Percentiles rank a stretch among this genome's conserved stretches.
Evolutionary conservation across 148 eudicot species (phyloP).

Genomic region (Cornus kousa): DNA sequence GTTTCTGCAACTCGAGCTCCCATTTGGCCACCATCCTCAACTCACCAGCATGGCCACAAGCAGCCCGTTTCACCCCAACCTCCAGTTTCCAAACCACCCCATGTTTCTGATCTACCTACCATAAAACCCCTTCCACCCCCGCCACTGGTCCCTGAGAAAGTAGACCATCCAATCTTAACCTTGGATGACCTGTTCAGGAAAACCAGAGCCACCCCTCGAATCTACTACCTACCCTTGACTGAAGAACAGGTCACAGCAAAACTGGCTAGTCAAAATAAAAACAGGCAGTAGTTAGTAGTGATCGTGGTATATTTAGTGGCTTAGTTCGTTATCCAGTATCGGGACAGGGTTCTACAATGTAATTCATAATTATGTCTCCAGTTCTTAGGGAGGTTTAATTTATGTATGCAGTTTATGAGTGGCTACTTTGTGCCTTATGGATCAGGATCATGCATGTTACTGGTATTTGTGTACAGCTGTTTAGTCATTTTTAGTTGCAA

Average conservation of each 20-base stretch:
- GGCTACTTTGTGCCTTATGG: neutral
- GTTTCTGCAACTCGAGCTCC: conserved; percentile 21
- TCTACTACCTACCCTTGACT: conserved; percentile 84
- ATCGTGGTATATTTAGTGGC: neutral
- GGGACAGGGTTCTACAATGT: no score
- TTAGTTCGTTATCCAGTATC: no score
- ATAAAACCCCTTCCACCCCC: conserved; percentile 57
- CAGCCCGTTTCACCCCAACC: conserved; percentile 55
- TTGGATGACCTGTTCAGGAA: conserved; percentile 90
- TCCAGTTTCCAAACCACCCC: conserved; percentile 57
- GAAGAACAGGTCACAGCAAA: conserved; percentile 75
- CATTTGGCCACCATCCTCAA: conserved; percentile 44
- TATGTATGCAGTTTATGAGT: neutral
- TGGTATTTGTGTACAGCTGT: neutral
- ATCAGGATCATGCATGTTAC: neutral
- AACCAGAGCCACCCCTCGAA: conserved; percentile 82
- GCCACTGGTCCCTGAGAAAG: conserved; percentile 52
- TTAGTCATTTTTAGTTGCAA: neutral
- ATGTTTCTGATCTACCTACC: conserved; percentile 46
- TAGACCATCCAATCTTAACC: conserved; percentile 78
- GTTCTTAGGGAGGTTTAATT: neutral
- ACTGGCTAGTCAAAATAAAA: conserved; percentile 40
- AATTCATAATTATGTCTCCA: no score
- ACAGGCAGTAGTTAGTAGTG: conserved; percentile 59
- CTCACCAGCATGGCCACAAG: conserved; percentile 41